Base-by-base conservation (phyloP, 116 monocot genomes). In the Phalaenopsis hybrid region DNA sequence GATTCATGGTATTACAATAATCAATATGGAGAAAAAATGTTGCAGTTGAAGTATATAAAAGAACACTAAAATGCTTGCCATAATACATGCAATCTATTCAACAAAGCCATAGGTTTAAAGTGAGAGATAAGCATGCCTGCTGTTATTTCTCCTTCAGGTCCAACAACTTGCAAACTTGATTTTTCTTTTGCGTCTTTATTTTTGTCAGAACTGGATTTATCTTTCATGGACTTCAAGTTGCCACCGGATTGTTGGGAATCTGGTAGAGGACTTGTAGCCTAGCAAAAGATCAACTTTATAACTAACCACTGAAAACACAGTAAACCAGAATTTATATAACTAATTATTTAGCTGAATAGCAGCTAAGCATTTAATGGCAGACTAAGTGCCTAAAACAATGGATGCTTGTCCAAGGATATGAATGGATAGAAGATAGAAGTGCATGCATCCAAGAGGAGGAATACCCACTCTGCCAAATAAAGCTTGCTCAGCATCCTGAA, bases 121-220 rank as follows among this genome's bases (percentile, higher is more conserved):
- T 45, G 23, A 8, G 23, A 79, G 70, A 58, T 33, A 65, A 81
- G 75, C 67, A 82, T 84, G 91, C 96, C 96, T 86, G 96, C 96
- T 77, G 96, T 92, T 45, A 96, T 96, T 85, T 96, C 96, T 61
- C 96, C 92, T 79, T 88, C 82, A 85, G 92, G 82, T 4, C 96
- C 96, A 87, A 85, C 90, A 87, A 92, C 86, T 79, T 94, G 94
- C 82, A 96, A 84, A 46, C 84, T 77, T 74, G 96, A 89, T 25
- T 86, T 86, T 68, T 94, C 96, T 88, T 96, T 96, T 57, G 85
- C 49, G 82, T 96, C 96, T 83, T 96, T 96, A 55, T 96, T 94
- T 77, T 77, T 68, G 79, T 58, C 57, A 87, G 89, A 77, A 81
- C 83, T 84, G n/a, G 92, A 92, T 68, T 96, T 96, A 17, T 96